Base-by-base conservation (phyloP, 805 yeast species). In the Scheffersomyces stipitis region DNA sequence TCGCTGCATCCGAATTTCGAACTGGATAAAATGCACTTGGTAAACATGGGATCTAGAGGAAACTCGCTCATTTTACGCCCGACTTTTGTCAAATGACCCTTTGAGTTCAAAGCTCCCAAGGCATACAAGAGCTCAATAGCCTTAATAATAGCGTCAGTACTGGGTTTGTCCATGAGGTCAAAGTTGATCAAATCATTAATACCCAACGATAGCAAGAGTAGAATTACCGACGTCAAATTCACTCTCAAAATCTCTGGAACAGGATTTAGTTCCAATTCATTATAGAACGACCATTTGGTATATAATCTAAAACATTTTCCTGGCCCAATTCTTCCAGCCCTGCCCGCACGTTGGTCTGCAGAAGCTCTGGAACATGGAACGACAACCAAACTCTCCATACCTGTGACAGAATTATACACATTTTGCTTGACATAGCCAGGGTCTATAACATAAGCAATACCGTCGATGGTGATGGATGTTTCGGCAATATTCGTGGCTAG, bases 161-260 rank as follows among this genome's bases (percentile, higher is more conserved):
- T 77, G 1, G 99, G 99, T 5, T 87, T 79, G 54, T 93, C 99
- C 81, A 93, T 76, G 51, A 93, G 88, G 36, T 91, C 96, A 56
- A 93, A 90, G 37, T 78, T 75, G 18, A 90, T 58, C 40, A 93
- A 59, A 54, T 93, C 96, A 18, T 80, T 80, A 26, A 93, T 80
- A 0, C 98, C 98, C 54, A 93, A 67, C 0, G 96, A 86, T 37
- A 90, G 69, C 35, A 93, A 65, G 41, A 88, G 63, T 22, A 93
- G 64, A 3, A 91, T 83, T 1, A 89, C 86, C 34, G 85, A 73
- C 0, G 90, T 72, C 28, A 93, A 61, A 51, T 91, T 90, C 15
- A 85, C 86, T 37, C 99, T 66, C 38, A 89, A 66, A n/a, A 93
- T 91, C 50, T 93, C 99, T 0, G 99, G 98, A 0, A 86, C 80